Conservation (phyloP, 805 yeast species). For the Ogataea parapolymorpha region DNA sequence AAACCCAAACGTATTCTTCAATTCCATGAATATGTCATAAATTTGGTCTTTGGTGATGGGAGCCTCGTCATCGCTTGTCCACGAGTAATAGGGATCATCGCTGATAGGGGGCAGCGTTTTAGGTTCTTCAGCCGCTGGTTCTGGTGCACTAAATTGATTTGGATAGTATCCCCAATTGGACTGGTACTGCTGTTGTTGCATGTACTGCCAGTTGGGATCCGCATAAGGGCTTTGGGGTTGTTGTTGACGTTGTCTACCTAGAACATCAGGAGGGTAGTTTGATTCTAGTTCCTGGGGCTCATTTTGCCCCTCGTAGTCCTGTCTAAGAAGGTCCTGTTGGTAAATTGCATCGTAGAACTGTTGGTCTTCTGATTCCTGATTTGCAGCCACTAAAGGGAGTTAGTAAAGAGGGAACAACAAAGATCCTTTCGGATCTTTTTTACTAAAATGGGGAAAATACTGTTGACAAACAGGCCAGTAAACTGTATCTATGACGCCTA, state of each 20-base stretch:
- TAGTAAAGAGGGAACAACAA: constrained; percentile 8
- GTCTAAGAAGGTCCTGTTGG: constrained; percentile 9
- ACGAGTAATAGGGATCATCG: constrained; percentile 49
- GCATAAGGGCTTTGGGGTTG: constrained; percentile 9
- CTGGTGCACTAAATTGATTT: constrained; percentile 8
- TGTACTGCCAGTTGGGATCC: constrained; percentile 19
- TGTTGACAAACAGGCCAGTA: neutral
- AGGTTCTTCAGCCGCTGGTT: constrained; percentile 12
- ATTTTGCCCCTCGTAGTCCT: constrained; percentile 7
- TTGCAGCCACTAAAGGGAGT: constrained; percentile 12
- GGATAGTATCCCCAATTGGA: constrained; percentile 11
- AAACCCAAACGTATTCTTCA: constrained; percentile 74
- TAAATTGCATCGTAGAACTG: constrained; percentile 14
- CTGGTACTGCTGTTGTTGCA: constrained; percentile 14
- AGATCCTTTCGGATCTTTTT: neutral
- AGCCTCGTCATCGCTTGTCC: constrained; percentile 59
- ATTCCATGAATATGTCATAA: constrained; percentile 51
- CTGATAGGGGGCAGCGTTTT: constrained; percentile 16
- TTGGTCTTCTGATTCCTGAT: constrained; percentile 11
- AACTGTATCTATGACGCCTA: neutral
- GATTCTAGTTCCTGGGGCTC: constrained; percentile 9
- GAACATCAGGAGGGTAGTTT: constrained; percentile 16
- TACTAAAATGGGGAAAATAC: constrained; percentile 5
- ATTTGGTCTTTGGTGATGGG: constrained; percentile 72
- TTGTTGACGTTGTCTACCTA: constrained; percentile 8